phyloP scores from a whole-genome alignment of 2,329 filamentous ascomycete genomes.

The Colletotrichum liaoningense region DNA sequence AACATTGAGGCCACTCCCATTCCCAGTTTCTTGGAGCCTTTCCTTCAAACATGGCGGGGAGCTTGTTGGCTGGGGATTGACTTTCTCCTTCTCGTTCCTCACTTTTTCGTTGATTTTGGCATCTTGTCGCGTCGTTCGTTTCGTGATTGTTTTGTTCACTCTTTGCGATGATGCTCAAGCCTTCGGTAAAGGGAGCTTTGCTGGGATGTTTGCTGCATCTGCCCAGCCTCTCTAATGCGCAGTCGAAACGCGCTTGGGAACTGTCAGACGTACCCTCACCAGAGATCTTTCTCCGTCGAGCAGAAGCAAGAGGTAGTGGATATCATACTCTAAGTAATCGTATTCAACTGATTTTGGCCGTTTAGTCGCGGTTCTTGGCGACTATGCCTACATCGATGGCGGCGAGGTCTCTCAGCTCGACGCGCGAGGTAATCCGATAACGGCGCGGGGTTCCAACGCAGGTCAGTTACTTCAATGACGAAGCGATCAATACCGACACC shows the following conservation, averaged over 20 bases:
- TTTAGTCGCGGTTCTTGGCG: constrained; percentile 42
- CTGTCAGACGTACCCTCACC: background rate
- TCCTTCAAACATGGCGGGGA: background rate
- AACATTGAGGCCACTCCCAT: background rate
- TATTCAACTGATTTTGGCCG: background rate
- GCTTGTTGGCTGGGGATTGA: background rate
- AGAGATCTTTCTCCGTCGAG: background rate
- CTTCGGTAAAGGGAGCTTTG: background rate
- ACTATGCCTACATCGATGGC: constrained; percentile 52
- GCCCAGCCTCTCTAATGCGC: background rate
- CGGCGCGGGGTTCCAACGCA: constrained; percentile 10
- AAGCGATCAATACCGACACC: too few relatives aligned
- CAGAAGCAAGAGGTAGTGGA: background rate
- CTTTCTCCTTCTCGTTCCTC: background rate
- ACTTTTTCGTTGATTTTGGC: background rate
- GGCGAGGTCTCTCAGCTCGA: constrained; percentile 44
- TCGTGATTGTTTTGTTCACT: background rate
- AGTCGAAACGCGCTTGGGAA: background rate
- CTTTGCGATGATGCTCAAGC: background rate
- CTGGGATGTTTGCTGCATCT: background rate
- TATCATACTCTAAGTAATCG: too few relatives aligned
- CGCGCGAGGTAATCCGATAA: background rate
- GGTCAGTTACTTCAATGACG: background rate
- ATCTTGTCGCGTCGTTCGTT: background rate
- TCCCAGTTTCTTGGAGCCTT: background rate